A percentile compares a stretch with the other conserved stretches of the same genome.
phyloP scores from a whole-genome alignment of 2,329 filamentous ascomycete genomes.

The Diaporthe sp. region DNA sequence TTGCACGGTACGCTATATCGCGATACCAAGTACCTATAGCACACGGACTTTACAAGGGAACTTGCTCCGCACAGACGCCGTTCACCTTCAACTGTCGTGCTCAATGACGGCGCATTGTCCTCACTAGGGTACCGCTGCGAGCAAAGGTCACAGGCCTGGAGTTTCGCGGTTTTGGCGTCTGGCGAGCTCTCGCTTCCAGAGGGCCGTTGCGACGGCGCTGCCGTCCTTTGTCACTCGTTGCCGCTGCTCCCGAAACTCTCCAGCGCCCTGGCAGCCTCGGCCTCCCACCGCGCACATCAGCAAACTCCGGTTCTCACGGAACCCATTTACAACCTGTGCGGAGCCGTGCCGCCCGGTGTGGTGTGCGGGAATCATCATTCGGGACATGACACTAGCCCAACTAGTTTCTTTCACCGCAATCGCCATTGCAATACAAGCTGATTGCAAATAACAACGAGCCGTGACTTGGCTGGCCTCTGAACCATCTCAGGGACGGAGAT shows the following conservation, averaged over 20 bases:
- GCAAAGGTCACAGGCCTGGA: neutral
- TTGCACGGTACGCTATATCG: neutral
- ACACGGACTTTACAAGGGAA: neutral
- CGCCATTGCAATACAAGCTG: neutral
- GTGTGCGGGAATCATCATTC: neutral
- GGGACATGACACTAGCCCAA: neutral
- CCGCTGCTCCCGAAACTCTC: constrained; percentile 20
- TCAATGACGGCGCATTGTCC: constrained; percentile 2
- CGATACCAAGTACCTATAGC: neutral
- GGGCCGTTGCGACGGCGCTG: constrained; percentile 22
- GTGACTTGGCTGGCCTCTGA: neutral
- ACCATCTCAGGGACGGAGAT: constrained; percentile 1
- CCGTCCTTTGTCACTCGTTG: constrained; percentile 24
- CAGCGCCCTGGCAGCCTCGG: constrained; percentile 17
- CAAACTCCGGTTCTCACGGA: neutral
- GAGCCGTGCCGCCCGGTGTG: constrained; percentile 10
- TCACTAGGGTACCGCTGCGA: constrained; percentile 21
- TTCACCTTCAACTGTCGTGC: constrained; percentile 10
- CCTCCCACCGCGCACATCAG: neutral
- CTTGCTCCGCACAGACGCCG: constrained; percentile 25
- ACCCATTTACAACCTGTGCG: neutral
- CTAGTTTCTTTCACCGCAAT: neutral
- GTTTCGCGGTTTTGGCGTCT: constrained; percentile 17
- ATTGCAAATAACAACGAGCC: neutral
- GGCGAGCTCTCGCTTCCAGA: constrained; percentile 10